These are phyloP conservation scores for Malbranchea zuffiana DNA, from an alignment of 2,329 filamentous ascomycete species.

Conservation along the genomic window DNA sequence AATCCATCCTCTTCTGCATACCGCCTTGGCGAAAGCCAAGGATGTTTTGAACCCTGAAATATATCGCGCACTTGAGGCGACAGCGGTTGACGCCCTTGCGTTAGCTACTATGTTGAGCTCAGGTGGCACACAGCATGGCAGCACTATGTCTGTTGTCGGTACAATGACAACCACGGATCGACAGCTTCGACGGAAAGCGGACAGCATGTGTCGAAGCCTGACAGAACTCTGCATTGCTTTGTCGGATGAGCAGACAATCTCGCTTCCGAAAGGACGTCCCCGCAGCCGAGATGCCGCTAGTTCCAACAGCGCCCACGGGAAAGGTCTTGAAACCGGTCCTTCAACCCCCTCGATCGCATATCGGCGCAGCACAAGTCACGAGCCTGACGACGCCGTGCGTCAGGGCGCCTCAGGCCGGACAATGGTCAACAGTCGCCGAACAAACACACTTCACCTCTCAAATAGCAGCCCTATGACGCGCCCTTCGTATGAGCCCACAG, in stretches of 20 bases:
- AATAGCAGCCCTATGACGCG: conserved; percentile 15
- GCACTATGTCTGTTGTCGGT: conserved; percentile 28
- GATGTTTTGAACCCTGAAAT: conserved; percentile 57
- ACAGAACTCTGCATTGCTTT: conserved; percentile 86
- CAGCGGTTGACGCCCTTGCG: conserved; percentile 68
- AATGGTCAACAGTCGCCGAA: conserved; percentile 24
- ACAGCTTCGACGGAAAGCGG: conserved; percentile 77
- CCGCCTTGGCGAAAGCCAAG: conserved; percentile 70
- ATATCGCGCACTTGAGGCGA: conserved; percentile 67
- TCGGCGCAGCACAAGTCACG: conserved; percentile 30
- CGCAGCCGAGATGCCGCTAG: conserved; percentile 21
- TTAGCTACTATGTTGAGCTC: conserved; percentile 68
- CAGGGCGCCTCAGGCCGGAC: conserved; percentile 20
- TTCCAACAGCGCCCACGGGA: conserved; percentile 17
- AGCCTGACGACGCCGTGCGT: conserved; percentile 25
- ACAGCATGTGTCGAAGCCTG: conserved; percentile 82
- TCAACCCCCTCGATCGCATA: conserved; percentile 23
- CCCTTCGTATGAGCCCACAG: conserved; percentile 19
- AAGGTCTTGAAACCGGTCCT: conserved; percentile 20
- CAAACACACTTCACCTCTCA: conserved; percentile 26
- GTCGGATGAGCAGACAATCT: conserved; percentile 45
- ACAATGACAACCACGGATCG: conserved; percentile 52
- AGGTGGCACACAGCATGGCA: conserved; percentile 49
- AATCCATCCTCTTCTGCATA: conserved; percentile 65
- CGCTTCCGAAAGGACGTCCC: conserved; percentile 19